Percentiles rank a stretch among this genome's conserved stretches.
These are phyloP conservation scores for Coemansia sp. DNA, from an alignment of 192 early-diverging fungal genomes.

Conservation along the genomic window DNA sequence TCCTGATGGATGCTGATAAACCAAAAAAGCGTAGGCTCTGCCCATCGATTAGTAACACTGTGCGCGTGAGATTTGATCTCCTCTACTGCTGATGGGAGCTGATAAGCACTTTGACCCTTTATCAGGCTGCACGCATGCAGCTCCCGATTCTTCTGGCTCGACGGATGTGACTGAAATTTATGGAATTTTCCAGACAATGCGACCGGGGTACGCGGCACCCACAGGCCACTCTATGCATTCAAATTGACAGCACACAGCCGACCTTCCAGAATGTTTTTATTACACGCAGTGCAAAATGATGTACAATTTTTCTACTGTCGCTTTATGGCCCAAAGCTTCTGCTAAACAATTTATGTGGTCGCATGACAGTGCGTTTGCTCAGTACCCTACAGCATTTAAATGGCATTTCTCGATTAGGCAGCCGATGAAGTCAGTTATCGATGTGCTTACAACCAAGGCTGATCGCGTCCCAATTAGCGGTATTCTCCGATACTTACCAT, in stretches of 20 bases:
- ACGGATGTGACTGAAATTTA: slow-evolving; percentile 5
- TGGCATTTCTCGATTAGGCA: slow-evolving; percentile 1
- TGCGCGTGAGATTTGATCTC: slow-evolving; percentile 9
- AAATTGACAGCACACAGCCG: slow-evolving; percentile 2
- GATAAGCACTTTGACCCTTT: slow-evolving; percentile 7
- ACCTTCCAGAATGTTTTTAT: too few species aligned
- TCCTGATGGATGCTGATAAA: slow-evolving; percentile 6
- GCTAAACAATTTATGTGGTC: too few species aligned
- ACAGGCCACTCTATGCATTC: slow-evolving; percentile 5
- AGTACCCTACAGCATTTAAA: slow-evolving; percentile 4
- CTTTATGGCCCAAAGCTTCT: too few species aligned
- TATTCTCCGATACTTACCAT: slow-evolving; percentile 49
- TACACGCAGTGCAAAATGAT: too few species aligned
- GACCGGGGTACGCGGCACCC: neutral
- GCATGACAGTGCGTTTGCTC: neutral
- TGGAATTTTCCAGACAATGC: slow-evolving; percentile 6
- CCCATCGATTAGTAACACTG: slow-evolving; percentile 7
- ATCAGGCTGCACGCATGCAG: slow-evolving; percentile 2
- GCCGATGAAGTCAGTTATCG: neutral
- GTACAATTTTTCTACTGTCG: too few species aligned
- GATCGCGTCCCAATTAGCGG: neutral
- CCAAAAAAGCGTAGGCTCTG: neutral
- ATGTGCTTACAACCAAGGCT: neutral
- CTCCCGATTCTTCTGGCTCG: neutral
- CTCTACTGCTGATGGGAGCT: neutral